Evolutionary conservation across 306 rosid genomes (phyloP).

Genomic region (Nissolia schottii): DNA sequence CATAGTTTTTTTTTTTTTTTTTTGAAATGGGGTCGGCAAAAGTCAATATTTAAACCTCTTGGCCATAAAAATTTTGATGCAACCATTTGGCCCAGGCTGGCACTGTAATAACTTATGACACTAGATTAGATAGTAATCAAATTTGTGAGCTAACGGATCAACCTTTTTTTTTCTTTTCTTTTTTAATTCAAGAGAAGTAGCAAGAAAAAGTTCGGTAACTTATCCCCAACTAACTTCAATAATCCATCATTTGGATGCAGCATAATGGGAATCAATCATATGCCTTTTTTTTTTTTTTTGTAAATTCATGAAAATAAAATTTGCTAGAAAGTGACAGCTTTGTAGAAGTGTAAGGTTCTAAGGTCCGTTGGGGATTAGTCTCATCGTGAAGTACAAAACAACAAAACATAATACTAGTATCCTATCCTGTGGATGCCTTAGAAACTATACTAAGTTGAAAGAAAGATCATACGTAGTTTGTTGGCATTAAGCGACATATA

Average conservation of each 20-base stretch:
- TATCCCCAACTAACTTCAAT: background rate
- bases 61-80: no score
- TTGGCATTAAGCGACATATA: slow-evolving; percentile 28
- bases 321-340: no score
- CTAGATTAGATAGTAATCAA: background rate
- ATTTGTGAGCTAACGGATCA: background rate
- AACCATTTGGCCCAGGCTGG: background rate
- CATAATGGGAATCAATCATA: background rate
- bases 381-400: slow-evolving; percentile 14
- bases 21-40: background rate
- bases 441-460: slow-evolving; percentile 4
- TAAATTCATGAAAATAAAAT: no score
- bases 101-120: background rate
- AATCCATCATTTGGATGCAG: no score
- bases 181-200: background rate
- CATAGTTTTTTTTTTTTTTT: no score
- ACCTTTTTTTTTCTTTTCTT: no score
- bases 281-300: background rate
- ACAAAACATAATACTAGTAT: slow-evolving; percentile 7
- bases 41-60: no score
- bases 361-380: slow-evolving; percentile 3
- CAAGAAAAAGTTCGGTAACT: background rate
- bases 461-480: slow-evolving; percentile 2
- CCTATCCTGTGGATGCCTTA: background rate
- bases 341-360: no score